phyloP scores from a whole-genome alignment of 495 filamentous ascomycete genomes.

The Tetracladium setigerum region DNA sequence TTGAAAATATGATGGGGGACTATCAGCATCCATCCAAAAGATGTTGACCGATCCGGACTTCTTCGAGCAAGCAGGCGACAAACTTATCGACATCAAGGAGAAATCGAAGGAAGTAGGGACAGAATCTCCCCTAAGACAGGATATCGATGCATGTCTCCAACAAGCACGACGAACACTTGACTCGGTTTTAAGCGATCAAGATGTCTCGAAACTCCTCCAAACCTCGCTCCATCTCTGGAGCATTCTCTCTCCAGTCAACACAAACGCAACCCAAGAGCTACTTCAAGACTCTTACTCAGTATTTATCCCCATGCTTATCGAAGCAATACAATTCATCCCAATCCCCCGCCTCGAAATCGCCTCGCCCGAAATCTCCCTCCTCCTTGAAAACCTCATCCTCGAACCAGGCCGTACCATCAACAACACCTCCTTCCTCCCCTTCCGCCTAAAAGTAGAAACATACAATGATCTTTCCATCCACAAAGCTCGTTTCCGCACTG shows the following conservation, averaged over 20 bases:
- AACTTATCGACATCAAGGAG: slow-evolving; percentile 61
- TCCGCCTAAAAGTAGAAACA: slow-evolving; percentile 69
- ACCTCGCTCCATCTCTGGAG: slow-evolving; percentile 56
- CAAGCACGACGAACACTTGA: slow-evolving; percentile 62
- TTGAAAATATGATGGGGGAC: slow-evolving; percentile 69
- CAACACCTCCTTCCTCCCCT: slow-evolving; percentile 81
- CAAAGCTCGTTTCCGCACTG: slow-evolving; percentile 66
- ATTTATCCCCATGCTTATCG: slow-evolving; percentile 70
- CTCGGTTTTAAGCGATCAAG: slow-evolving; percentile 60
- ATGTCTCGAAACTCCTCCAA: slow-evolving; percentile 56
- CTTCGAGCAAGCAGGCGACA: slow-evolving; percentile 62
- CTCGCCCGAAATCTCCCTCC: slow-evolving; percentile 72
- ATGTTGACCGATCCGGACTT: slow-evolving; percentile 84
- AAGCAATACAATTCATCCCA: slow-evolving; percentile 74
- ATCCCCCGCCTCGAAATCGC: slow-evolving; percentile 82
- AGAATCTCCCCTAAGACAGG: slow-evolving; percentile 58
- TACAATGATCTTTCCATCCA: slow-evolving; percentile 80
- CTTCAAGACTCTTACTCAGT: slow-evolving; percentile 67
- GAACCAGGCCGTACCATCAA: slow-evolving; percentile 85
- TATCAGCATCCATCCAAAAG: slow-evolving; percentile 65
- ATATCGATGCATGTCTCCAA: slow-evolving; percentile 63
- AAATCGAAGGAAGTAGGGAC: slow-evolving; percentile 56
- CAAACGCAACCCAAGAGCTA: slow-evolving; percentile 56
- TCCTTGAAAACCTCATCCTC: slow-evolving; percentile 84
- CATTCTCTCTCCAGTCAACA: slow-evolving; percentile 51